phyloP scores from a whole-genome alignment of 75 land plant genomes.

The Adiantum capillusveneris region DNA sequence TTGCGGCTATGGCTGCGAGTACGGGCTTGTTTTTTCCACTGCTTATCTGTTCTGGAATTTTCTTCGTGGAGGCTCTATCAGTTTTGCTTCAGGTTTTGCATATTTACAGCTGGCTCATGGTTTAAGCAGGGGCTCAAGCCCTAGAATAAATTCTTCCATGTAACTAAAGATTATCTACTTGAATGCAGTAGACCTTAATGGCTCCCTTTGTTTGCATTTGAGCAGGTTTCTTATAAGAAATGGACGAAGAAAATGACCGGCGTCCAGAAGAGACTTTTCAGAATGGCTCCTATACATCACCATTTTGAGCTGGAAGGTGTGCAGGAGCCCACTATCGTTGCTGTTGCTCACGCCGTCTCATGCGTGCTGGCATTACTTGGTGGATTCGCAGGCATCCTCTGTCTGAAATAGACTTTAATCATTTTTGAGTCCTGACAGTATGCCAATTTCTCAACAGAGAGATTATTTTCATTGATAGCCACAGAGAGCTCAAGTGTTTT shows the following conservation, averaged over 20 bases:
- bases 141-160: no score
- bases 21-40: slow-evolving; percentile 94
- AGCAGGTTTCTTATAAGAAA: slow-evolving; percentile 37
- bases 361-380: slow-evolving; percentile 48
- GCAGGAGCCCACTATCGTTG: slow-evolving; percentile 67
- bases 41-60: slow-evolving; percentile 70
- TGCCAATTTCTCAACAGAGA: no score
- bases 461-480: no score
- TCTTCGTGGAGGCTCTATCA: slow-evolving; percentile 60
- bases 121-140: no score
- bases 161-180: no score
- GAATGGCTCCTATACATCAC: slow-evolving; percentile 76
- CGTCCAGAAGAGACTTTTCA: slow-evolving; percentile 37
- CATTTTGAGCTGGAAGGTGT: slow-evolving; percentile 62
- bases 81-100: slow-evolving; percentile 76
- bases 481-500: no score
- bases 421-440: no score
- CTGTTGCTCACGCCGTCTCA: slow-evolving; percentile 53
- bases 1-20: slow-evolving; percentile 93
- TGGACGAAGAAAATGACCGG: slow-evolving; percentile 42
- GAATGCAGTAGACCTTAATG: no score
- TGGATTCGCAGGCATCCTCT: slow-evolving; percentile 61
- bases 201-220: not conserved
- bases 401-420: no score
- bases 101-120: no score